Evolutionary conservation across 495 filamentous ascomycete genomes (phyloP).

Genomic region (Glonium stellatum): DNA sequence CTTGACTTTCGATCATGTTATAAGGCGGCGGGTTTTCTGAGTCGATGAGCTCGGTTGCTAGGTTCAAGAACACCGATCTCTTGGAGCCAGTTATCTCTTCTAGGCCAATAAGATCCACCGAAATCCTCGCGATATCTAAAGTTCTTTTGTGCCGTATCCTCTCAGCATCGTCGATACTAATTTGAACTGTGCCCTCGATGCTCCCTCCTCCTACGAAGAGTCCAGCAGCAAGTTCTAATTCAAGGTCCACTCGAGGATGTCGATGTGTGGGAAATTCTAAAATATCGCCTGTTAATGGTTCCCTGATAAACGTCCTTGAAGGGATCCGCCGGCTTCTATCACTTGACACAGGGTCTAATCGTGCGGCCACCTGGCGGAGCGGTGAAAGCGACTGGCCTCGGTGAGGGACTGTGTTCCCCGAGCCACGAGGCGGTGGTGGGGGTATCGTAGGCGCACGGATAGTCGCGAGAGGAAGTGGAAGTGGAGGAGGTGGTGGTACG

Average conservation of each 20-base stretch:
- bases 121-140: constrained; percentile 40
- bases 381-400: constrained; percentile 32
- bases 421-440: constrained; percentile 18
- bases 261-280: constrained; percentile 33
- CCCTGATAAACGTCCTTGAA: constrained; percentile 32
- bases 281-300: constrained; percentile 29
- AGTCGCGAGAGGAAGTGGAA: constrained; percentile 4
- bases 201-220: constrained; percentile 39
- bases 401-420: constrained; percentile 29
- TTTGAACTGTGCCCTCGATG: constrained; percentile 36
- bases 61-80: constrained; percentile 43
- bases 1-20: constrained; percentile 41
- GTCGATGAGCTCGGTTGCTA: constrained; percentile 48
- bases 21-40: constrained; percentile 43
- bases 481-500: constrained; percentile 7
- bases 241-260: constrained; percentile 34
- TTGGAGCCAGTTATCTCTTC: constrained; percentile 41
- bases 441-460: constrained; percentile 12
- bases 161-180: constrained; percentile 36
- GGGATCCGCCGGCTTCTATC: constrained; percentile 31
- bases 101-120: constrained; percentile 46
- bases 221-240: constrained; percentile 35
- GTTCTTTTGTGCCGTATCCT: constrained; percentile 26
- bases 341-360: constrained; percentile 29
- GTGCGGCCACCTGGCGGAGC: constrained; percentile 26